Evolutionary conservation across 2,329 filamentous ascomycete genomes (phyloP), one percentile per base, ranked within the genome.

Genomic region (Trichoderma atroviride): DNA sequence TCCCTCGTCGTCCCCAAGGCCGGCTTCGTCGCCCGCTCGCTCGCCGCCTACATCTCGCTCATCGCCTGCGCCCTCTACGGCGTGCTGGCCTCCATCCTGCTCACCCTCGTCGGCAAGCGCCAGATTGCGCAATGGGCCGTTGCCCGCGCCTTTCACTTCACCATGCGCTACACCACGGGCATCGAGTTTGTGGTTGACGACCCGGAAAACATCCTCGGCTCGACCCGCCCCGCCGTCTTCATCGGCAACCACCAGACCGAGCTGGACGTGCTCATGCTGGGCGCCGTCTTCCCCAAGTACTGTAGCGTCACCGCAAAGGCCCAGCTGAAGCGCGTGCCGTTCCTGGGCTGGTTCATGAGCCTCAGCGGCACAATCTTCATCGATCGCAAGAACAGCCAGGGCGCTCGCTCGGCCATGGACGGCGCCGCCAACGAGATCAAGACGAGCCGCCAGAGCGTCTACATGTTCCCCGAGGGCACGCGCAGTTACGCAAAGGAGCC

Each of bases 211-310:
- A 78, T 89, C 74, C 87, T 94, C 70, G 82, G 83, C 58, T 89
- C 84, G 11, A 84, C 84, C 33, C 88, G 95, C 63, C 96, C 96
- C 0, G 94, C 93, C 69, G 92, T 99, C 69, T 94, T 99, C 76
- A 86, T 99, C 74, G 92, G 92, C 52, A 98, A 98, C 81, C 96
- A 99, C 83, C 96, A 99, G 86, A 93, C 92, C 27, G 96, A 98
- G 82, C 88, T 99, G 74, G 96, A 99, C 78, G 92, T 99, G 52
- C 86, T 97, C 70, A 92, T 97, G 88, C 87, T 99, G 33, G 96
- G 94, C 71, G 84, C 86, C 80, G 88, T 97, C 76, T 98, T 97
- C 82, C 96, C 96, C 59, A 90, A 89, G 76, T 94, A 96, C 85
- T 97, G 92, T 84, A 94, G 90, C 76, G 92, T 99, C 70, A 97